Evolutionary conservation across 1,284 basidiomycete species (phyloP).

Genomic region (Fistulina hepatica): DNA sequence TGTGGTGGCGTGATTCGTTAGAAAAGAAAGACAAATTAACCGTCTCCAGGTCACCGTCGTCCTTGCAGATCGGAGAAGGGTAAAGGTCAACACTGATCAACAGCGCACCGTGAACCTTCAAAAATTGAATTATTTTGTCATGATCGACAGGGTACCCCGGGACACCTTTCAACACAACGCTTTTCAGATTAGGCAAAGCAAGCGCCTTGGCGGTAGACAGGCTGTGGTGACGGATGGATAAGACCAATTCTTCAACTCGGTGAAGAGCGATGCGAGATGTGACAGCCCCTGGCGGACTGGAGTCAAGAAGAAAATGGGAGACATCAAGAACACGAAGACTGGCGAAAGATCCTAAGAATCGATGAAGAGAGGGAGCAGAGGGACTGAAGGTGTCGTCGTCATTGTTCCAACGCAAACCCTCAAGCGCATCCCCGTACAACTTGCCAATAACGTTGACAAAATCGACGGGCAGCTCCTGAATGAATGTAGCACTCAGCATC

Average conservation of each 20-base stretch:
- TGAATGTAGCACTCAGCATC: slow-evolving; percentile 30
- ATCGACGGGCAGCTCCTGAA: slow-evolving; percentile 24
- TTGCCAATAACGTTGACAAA: slow-evolving; percentile 27
- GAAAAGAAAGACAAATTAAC: too few relatives aligned
- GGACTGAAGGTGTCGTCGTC: slow-evolving; percentile 5
- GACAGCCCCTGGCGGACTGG: too few relatives aligned
- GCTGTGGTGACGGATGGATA: slow-evolving; percentile 26
- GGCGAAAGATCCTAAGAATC: slow-evolving; percentile 28
- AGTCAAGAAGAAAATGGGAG: slow-evolving; percentile 27
- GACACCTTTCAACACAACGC: slow-evolving; percentile 26
- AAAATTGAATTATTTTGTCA: slow-evolving; percentile 25
- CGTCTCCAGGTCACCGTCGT: too few relatives aligned
- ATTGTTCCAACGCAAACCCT: slow-evolving; percentile 32
- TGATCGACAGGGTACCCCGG: slow-evolving; percentile 16
- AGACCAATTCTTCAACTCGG: slow-evolving; percentile 23
- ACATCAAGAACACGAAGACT: slow-evolving; percentile 31
- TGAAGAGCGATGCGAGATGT: too few relatives aligned
- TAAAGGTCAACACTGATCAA: slow-evolving; percentile 32
- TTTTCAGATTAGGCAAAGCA: slow-evolving; percentile 27
- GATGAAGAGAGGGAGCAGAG: slow-evolving; percentile 16
- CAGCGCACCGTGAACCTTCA: slow-evolving; percentile 30
- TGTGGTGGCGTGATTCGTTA: slow-evolving; percentile 25
- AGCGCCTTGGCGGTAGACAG: slow-evolving; percentile 26
- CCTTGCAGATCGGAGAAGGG: too few relatives aligned
- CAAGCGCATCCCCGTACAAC: slow-evolving; percentile 27